Evolutionary conservation across 2,329 filamentous ascomycete species (phyloP).

Genomic region (Lachnellula suecica): DNA sequence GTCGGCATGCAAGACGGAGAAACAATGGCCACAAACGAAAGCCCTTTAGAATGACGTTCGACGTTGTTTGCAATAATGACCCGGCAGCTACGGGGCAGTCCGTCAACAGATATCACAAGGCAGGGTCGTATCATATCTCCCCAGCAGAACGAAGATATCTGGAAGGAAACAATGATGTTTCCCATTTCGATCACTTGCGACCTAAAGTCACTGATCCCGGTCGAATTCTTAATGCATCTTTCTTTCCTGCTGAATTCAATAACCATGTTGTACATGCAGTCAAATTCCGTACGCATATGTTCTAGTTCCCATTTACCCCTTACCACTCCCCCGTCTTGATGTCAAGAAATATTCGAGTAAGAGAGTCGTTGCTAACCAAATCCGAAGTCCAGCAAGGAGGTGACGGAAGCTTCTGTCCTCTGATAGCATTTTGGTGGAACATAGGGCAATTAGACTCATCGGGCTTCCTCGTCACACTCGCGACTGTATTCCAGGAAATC

Average conservation of each 20-base stretch:
- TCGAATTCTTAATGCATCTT: too few relatives aligned
- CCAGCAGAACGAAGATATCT: too few relatives aligned
- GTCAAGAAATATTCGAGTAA: not conserved
- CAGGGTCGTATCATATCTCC: not conserved
- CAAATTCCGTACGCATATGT: too few relatives aligned
- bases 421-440: not conserved
- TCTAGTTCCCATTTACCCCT: not conserved
- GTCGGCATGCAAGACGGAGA: not conserved
- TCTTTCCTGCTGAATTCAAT: too few relatives aligned
- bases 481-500: not conserved
- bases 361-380: not conserved
- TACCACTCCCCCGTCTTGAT: not conserved
- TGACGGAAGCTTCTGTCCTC: not conserved
- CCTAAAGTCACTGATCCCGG: too few relatives aligned
- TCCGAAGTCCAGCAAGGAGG: not conserved
- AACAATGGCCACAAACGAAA: not conserved
- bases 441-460: not conserved
- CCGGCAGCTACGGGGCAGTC: not conserved
- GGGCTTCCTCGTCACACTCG: not conserved
- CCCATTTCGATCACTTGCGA: too few relatives aligned
- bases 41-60: not conserved
- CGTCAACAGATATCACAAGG: not conserved
- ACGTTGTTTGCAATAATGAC: not conserved
- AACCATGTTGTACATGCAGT: too few relatives aligned
- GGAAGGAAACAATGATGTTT: too few relatives aligned